A percentile compares a stretch with the other conserved stretches of the same genome.
Conservation (phyloP, 192 early-diverging fungal species). For the Spizellomyces sp. region DNA sequence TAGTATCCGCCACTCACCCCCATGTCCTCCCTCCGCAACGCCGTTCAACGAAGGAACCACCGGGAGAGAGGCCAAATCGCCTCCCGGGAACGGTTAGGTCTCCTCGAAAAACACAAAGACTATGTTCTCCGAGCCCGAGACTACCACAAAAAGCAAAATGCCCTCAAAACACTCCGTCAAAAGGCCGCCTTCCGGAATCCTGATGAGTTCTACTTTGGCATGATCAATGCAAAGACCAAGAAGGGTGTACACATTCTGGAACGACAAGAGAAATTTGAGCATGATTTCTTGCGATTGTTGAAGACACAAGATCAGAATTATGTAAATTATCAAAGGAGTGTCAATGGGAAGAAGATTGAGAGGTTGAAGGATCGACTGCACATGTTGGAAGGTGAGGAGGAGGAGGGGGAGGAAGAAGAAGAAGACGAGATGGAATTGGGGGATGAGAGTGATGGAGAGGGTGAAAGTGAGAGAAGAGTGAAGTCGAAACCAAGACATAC, state of each 20-base stretch:
- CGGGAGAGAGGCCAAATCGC: slow-evolving; percentile 81
- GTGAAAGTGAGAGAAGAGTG: background rate
- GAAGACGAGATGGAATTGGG: slow-evolving; percentile 29
- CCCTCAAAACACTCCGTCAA: slow-evolving; percentile 80
- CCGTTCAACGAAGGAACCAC: slow-evolving; percentile 84
- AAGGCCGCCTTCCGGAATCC: slow-evolving; percentile 89
- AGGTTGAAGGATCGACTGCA: slow-evolving; percentile 72
- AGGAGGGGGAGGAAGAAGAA: slow-evolving; percentile 28
- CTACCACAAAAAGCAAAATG: slow-evolving; percentile 83
- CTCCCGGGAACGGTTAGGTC: slow-evolving; percentile 53
- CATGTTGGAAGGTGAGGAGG: slow-evolving; percentile 56
- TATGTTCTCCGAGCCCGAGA: slow-evolving; percentile 93
- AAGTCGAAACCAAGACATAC: slow-evolving; percentile 35
- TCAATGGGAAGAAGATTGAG: slow-evolving; percentile 80
- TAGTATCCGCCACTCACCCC: background rate
- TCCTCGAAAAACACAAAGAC: slow-evolving; percentile 98
- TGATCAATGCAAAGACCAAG: slow-evolving; percentile 87
- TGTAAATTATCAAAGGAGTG: slow-evolving; percentile 76
- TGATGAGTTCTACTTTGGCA: slow-evolving; percentile 98
- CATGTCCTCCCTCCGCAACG: slow-evolving; percentile 69
- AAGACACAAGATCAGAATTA: slow-evolving; percentile 95
- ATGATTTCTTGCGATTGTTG: slow-evolving; percentile 77
- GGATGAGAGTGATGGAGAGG: slow-evolving; percentile 23
- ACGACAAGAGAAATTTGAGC: slow-evolving; percentile 68
- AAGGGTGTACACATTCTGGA: slow-evolving; percentile 76